phyloP scores from a whole-genome alignment of 2,329 filamentous ascomycete genomes.

The Lachnellula occidentalis region DNA sequence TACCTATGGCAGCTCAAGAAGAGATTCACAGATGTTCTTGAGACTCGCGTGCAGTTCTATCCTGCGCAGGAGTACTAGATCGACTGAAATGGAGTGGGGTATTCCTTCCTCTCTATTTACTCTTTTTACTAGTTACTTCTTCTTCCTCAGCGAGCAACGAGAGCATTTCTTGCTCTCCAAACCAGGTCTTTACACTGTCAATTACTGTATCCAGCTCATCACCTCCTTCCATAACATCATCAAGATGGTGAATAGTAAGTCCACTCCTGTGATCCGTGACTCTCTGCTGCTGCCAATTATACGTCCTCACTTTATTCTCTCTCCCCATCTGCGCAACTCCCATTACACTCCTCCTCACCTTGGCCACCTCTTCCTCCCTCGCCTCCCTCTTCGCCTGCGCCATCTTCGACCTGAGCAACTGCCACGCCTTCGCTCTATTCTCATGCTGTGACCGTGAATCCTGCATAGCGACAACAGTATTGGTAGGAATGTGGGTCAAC shows the following conservation, averaged over 20 bases:
- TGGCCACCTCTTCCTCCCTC: conserved; percentile 73
- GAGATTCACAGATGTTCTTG: neutral
- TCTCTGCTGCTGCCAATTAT: conserved; percentile 65
- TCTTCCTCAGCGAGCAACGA: conserved; percentile 49
- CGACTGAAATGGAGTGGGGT: neutral
- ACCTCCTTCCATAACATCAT: conserved; percentile 60
- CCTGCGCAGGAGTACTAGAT: no score
- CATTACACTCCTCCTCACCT: conserved; percentile 71
- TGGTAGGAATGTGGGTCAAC: conserved; percentile 83
- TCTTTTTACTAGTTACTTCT: conserved; percentile 19
- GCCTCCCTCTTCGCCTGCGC: conserved; percentile 76
- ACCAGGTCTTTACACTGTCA: conserved; percentile 62
- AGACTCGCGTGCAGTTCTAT: neutral
- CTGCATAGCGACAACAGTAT: conserved; percentile 84
- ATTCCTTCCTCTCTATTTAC: conserved; percentile 14
- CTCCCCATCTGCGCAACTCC: conserved; percentile 77
- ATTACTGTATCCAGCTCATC: conserved; percentile 59
- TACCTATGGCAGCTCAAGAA: conserved; percentile 13
- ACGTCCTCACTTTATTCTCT: conserved; percentile 83
- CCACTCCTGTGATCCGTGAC: conserved; percentile 70
- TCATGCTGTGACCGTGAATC: conserved; percentile 85
- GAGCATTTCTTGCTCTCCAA: conserved; percentile 60
- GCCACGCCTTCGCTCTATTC: conserved; percentile 86
- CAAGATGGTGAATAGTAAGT: conserved; percentile 57
- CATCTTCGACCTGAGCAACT: conserved; percentile 72